Evolutionary conservation across 2,329 filamentous ascomycete genomes (phyloP), one percentile per base, ranked within the genome.

Genomic region (Trichoderma hamatum): DNA sequence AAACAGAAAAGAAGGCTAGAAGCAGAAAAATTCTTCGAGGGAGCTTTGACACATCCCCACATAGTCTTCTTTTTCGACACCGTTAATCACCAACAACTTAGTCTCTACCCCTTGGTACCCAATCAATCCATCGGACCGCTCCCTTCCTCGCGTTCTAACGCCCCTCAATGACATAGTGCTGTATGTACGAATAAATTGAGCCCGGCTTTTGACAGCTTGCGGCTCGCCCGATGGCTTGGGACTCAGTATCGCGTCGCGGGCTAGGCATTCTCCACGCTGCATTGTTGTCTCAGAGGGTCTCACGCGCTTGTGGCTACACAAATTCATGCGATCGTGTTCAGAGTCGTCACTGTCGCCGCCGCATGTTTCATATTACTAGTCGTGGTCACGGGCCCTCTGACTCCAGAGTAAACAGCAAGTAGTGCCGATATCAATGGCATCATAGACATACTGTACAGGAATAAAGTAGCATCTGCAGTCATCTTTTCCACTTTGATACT

Each of bases 181-280:
- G n/a, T 39, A 62, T 46, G 30, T 30, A 30, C 30, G 30, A 30
- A 30, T 30, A 30, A 43, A 30, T 30, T 62, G 36, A 58, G 49
- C 60, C 30, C 61, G 61, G 28, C 30, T n/a, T 16, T 59, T 49
- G 67, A 34, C 55, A 64, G n/a, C 34, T 39, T 61, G 32, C 63
- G 54, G 63, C 63, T 54, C 36, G 54, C 36, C 67, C 67, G 59
- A 69, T 64, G 59, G 54, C 51, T 51, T 69, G 67, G 59, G 59
- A 64, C 60, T 49, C 60, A 69, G 34, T 39, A 55, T 69, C 67
- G 67, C 60, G 59, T 63, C 60, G 43, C 36, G 39, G 21, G 52
- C 36, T 59, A 69, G 62, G 30, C 30, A 16, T 14, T 14, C 54
- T 64, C 63, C 63, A 59, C 30, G 61, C 19, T 46, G 19, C 26